Conservation (phyloP, 257 asterid genomes). For the Solanum ahanhuiri region DNA sequence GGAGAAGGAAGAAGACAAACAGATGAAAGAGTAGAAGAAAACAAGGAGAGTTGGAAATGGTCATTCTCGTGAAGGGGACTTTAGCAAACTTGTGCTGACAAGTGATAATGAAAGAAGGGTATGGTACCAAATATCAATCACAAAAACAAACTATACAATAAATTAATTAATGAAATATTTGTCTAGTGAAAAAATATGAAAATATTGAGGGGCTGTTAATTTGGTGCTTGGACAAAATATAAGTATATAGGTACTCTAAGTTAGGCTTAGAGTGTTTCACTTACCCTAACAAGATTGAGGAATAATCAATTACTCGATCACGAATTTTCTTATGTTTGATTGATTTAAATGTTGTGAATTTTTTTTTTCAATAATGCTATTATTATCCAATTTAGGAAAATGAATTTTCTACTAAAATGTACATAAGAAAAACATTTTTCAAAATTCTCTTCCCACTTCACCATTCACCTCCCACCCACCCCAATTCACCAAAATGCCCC, state of each 20-base stretch:
- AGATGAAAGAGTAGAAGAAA: slow-evolving; percentile 43
- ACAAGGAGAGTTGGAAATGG: slow-evolving; percentile 49
- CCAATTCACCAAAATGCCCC: background rate
- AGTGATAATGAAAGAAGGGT: slow-evolving; percentile 8
- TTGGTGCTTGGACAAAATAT: too few species aligned
- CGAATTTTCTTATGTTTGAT: too few species aligned
- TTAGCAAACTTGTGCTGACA: slow-evolving; percentile 13
- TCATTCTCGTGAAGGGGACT: slow-evolving; percentile 52
- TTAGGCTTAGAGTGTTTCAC: background rate
- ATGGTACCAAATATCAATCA: background rate
- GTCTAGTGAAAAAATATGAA: background rate
- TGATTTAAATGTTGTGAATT: background rate
- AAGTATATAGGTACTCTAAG: too few species aligned
- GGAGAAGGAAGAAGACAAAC: slow-evolving; percentile 36
- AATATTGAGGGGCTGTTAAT: background rate
- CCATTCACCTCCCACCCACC: background rate
- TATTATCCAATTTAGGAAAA: background rate
- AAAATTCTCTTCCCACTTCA: background rate
- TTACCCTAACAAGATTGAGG: background rate
- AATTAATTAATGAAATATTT: background rate
- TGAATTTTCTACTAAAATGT: background rate
- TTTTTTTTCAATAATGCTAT: background rate
- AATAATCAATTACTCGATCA: background rate
- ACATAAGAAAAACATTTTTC: background rate
- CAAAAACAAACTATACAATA: background rate